These are phyloP conservation scores for Thalassiosira pacifica DNA, from an alignment of 352 stramenopile species.

Conservation along the genomic window DNA sequence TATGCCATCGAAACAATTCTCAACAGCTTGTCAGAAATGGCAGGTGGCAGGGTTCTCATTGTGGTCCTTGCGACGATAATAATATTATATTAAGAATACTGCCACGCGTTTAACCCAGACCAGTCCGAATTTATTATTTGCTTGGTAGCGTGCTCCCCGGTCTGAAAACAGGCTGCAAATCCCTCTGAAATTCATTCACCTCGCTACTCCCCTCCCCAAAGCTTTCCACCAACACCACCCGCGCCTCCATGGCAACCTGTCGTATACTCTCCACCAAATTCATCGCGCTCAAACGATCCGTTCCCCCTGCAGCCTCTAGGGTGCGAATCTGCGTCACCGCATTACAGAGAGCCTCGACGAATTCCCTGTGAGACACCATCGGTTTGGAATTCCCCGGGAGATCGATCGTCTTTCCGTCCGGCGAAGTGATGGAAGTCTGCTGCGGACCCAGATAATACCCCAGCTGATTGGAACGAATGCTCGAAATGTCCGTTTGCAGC, in stretches of 20 bases:
- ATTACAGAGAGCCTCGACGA: conserved; percentile 72
- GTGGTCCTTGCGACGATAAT: too few relatives aligned
- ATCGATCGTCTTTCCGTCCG: conserved; percentile 76
- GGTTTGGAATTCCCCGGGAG: conserved; percentile 57
- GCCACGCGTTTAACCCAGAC: too few relatives aligned
- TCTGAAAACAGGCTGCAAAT: conserved; percentile 79
- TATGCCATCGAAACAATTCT: too few relatives aligned
- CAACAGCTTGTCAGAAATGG: too few relatives aligned
- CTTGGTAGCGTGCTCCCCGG: too few relatives aligned
- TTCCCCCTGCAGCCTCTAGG: conserved; percentile 74
- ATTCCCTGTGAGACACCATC: conserved; percentile 74
- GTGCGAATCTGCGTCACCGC: conserved; percentile 79
- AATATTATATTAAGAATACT: too few relatives aligned
- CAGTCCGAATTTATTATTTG: too few relatives aligned
- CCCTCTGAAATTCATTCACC: conserved; percentile 73
- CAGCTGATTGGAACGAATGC: conserved; percentile 82
- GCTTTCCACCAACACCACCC: conserved; percentile 70
- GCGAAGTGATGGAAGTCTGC: conserved; percentile 72
- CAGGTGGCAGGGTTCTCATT: too few relatives aligned
- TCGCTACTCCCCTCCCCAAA: conserved; percentile 75
- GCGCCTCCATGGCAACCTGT: conserved; percentile 78
- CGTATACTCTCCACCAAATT: conserved; percentile 80
- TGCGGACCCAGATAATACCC: conserved; percentile 79
- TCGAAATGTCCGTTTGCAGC: conserved; percentile 72
- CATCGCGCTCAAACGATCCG: conserved; percentile 64